Evolutionary conservation across 2,329 filamentous ascomycete genomes (phyloP).

Genomic region (Fusarium acutatum): DNA sequence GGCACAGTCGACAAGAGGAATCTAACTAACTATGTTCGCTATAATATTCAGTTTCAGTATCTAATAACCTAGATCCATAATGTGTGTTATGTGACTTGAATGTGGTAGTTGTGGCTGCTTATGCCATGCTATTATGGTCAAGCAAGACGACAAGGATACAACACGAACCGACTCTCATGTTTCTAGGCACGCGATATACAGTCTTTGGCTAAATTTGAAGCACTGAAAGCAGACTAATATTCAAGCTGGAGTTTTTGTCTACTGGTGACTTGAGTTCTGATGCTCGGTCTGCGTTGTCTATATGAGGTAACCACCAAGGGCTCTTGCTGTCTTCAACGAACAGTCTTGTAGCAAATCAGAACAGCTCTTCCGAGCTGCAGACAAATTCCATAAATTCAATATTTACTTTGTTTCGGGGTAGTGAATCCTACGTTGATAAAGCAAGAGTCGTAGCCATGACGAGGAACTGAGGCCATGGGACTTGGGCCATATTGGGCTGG

Average conservation of each 20-base stretch:
- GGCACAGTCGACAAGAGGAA: background rate
- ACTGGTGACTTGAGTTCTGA: no score
- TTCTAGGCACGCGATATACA: background rate
- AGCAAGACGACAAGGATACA: background rate
- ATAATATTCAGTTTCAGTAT: background rate
- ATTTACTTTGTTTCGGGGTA: background rate
- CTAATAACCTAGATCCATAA: background rate
- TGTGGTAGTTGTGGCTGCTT: background rate
- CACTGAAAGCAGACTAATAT: background rate
- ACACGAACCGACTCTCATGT: background rate
- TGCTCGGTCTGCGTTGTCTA: background rate
- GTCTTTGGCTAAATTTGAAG: background rate
- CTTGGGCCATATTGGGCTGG: rapidly evolving
- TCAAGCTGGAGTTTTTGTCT: background rate
- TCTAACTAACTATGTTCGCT: background rate
- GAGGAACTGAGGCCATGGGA: background rate
- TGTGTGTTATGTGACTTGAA: background rate
- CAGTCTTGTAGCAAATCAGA: background rate
- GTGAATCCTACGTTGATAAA: background rate
- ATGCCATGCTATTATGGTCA: background rate
- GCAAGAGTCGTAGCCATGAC: background rate
- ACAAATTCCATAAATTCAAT: background rate
- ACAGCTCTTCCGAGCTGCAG: no score
- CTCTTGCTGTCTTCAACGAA: background rate
- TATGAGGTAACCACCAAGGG: no score